These are phyloP conservation scores for Erigeron canadensis DNA, from an alignment of 129 eudicot genomes.

Conservation along the genomic window DNA sequence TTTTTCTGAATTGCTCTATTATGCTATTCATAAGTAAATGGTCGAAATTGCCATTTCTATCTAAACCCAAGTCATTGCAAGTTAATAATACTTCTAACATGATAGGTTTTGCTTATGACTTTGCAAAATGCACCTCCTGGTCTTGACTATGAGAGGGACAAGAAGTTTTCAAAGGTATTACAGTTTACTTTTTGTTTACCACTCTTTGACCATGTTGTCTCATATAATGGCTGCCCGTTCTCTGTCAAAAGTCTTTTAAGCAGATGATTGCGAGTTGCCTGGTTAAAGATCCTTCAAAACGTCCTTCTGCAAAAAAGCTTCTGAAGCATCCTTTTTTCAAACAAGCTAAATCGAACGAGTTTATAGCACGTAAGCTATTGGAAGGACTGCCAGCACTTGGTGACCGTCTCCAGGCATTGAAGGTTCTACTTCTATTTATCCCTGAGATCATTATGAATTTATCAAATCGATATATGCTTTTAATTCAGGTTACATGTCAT, in stretches of 20 bases:
- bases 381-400: slow-evolving; percentile 94
- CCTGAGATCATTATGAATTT: not conserved
- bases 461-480: slow-evolving; percentile 3
- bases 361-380: slow-evolving; percentile 66
- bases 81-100: slow-evolving; percentile 5
- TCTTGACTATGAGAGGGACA: slow-evolving; percentile 91
- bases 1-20: no score
- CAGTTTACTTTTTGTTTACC: not conserved
- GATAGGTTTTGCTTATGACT: slow-evolving; percentile 91
- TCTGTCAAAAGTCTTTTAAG: slow-evolving; percentile 69
- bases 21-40: not conserved
- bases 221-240: slow-evolving; percentile 14
- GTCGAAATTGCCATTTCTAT: not conserved
- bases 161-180: slow-evolving; percentile 83
- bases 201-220: slow-evolving; percentile 3
- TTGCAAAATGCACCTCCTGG: slow-evolving; percentile 99
- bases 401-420: slow-evolving; percentile 75
- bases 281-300: slow-evolving; percentile 92
- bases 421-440: slow-evolving; percentile 50
- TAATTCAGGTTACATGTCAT: slow-evolving; percentile 25
- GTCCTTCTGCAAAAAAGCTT: slow-evolving; percentile 89
- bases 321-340: slow-evolving; percentile 83
- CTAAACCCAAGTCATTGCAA: slow-evolving; percentile 10
- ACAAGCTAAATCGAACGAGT: slow-evolving; percentile 89
- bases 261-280: slow-evolving; percentile 99